phyloP scores from a whole-genome alignment of 768 basidiomycete genomes.

The Boletellus emodensis region DNA sequence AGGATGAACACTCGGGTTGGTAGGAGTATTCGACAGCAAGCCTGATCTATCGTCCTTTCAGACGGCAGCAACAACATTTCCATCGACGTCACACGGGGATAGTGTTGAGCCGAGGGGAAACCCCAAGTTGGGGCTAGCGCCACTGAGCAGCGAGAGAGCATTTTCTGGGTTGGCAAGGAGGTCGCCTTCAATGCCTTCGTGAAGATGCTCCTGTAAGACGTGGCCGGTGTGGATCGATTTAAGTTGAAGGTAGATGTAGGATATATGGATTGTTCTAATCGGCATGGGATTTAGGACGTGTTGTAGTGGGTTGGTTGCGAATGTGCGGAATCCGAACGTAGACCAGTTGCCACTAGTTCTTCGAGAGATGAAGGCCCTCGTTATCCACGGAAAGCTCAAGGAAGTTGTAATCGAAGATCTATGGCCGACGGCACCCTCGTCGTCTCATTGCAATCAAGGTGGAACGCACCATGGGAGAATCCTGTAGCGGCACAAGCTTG shows the following conservation, averaged over 20 bases:
- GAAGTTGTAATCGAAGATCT: too few species aligned
- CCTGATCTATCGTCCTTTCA: constrained; percentile 33
- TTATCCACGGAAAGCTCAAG: too few species aligned
- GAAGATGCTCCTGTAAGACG: not conserved
- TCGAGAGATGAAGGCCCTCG: too few species aligned
- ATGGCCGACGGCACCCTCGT: too few species aligned
- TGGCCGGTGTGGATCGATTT: not conserved
- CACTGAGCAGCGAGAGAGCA: constrained; percentile 34
- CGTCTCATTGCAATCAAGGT: too few species aligned
- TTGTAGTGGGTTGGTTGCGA: too few species aligned
- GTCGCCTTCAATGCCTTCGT: constrained; percentile 17
- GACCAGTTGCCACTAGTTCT: not conserved
- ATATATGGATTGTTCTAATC: not conserved
- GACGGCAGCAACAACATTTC: constrained; percentile 19
- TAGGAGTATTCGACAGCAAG: constrained; percentile 37
- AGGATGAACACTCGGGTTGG: not conserved
- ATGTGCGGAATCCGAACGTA: too few species aligned
- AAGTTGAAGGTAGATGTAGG: constrained; percentile 6
- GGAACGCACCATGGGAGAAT: too few species aligned
- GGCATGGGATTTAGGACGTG: not conserved
- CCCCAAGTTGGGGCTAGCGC: constrained; percentile 36
- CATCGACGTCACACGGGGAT: constrained; percentile 12
- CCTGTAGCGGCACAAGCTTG: too few species aligned
- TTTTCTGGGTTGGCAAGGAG: constrained; percentile 25
- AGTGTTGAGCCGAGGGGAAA: constrained; percentile 30